Percentiles rank a stretch among this genome's conserved stretches.
phyloP scores from a whole-genome alignment of 148 eudicot genomes.

The Amaranthus cruentus region DNA sequence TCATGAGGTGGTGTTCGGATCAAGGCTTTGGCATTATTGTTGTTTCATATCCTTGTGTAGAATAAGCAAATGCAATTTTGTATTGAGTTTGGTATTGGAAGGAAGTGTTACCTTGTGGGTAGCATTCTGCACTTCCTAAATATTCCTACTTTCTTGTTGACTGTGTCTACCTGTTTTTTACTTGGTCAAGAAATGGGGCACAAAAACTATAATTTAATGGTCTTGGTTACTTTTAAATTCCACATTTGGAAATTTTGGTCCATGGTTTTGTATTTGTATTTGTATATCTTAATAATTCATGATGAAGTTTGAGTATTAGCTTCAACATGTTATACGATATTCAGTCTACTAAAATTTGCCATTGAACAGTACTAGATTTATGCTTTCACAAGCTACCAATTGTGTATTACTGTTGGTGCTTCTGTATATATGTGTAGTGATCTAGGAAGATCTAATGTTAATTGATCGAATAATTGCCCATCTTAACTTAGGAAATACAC shows the following conservation, averaged over 20 bases:
- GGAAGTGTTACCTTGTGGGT: slow-evolving; percentile 9
- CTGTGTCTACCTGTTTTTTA: slow-evolving; percentile 6
- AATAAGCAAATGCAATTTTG: background rate
- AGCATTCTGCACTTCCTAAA: slow-evolving; percentile 7
- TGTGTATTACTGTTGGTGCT: background rate
- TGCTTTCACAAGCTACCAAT: background rate
- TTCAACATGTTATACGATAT: background rate
- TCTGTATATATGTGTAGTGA: background rate
- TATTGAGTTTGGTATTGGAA: slow-evolving; percentile 6
- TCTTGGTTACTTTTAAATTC: slow-evolving; percentile 3
- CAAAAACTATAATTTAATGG: slow-evolving; percentile 4
- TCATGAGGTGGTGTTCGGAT: background rate
- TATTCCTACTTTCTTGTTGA: slow-evolving; percentile 6
- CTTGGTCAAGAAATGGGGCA: slow-evolving; percentile 8
- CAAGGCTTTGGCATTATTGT: background rate
- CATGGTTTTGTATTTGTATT: background rate
- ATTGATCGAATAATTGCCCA: too few relatives aligned
- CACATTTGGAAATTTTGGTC: background rate
- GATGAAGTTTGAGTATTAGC: background rate
- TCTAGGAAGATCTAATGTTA: too few relatives aligned
- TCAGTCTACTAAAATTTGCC: background rate
- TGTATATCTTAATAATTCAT: background rate
- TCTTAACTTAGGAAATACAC: too few relatives aligned
- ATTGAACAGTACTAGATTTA: background rate
- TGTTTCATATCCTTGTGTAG: background rate